Percentiles rank a stretch among this genome's conserved stretches.
Evolutionary conservation across 2,329 filamentous ascomycete species (phyloP).

Genomic region (Trematosphaeria pertusa): DNA sequence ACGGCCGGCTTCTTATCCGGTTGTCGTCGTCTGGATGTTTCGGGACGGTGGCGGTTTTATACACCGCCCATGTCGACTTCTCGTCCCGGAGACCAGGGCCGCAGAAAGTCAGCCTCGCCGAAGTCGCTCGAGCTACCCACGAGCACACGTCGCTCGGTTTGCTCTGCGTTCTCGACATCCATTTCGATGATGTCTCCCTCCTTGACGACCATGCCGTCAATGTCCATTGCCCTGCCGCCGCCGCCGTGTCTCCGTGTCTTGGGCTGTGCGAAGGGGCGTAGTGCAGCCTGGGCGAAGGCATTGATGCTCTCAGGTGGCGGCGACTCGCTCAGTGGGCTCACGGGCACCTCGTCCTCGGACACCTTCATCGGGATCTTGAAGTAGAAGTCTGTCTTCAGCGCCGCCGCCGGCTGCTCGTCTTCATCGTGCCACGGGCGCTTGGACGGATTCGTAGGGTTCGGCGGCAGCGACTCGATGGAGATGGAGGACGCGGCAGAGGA

Average conservation of each 20-base stretch:
- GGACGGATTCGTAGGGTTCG: constrained; percentile 40
- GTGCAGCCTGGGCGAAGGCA: constrained; percentile 24
- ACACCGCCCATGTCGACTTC: constrained; percentile 39
- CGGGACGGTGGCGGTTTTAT: no score
- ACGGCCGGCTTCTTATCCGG: no score
- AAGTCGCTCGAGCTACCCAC: constrained; percentile 62
- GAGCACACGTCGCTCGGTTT: constrained; percentile 43
- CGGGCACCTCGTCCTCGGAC: constrained; percentile 42
- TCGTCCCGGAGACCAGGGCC: constrained; percentile 30
- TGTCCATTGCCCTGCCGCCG: constrained; percentile 19
- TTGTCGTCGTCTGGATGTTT: no score
- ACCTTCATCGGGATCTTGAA: constrained; percentile 28
- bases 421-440: constrained; percentile 55
- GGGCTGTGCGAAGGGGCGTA: constrained; percentile 41
- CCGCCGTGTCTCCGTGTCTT: constrained; percentile 25
- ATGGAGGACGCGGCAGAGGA: constrained; percentile 36
- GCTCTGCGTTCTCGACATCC: constrained; percentile 40
- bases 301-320: constrained; percentile 28
- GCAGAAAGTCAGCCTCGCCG: constrained; percentile 70
- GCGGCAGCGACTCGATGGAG: constrained; percentile 31
- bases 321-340: constrained; percentile 42
- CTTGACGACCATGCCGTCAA: constrained; percentile 18
- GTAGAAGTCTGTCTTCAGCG: constrained; percentile 37
- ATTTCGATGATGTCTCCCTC: constrained; percentile 39
- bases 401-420: constrained; percentile 26